These are phyloP conservation scores for Leersia perrieri DNA, from an alignment of 176 grass and related monocot species.

Conservation along the genomic window DNA sequence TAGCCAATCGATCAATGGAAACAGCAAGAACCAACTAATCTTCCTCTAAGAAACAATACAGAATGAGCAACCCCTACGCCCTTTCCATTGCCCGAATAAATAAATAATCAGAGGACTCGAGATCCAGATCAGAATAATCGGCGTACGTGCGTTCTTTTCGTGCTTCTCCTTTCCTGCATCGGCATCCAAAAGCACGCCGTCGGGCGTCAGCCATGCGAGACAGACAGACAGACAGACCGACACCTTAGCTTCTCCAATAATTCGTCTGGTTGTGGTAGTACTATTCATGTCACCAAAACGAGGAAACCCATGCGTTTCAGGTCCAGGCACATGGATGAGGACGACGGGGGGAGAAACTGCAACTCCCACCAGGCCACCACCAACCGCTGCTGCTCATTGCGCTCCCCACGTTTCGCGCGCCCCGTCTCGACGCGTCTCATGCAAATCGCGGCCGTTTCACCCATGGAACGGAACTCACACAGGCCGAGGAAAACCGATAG, in stretches of 20 bases:
- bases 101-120: neutral
- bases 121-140: neutral
- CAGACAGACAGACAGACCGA: too few species aligned
- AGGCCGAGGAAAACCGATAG: neutral
- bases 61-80: conserved; percentile 16
- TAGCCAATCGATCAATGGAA: conserved; percentile 14
- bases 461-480: neutral
- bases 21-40: conserved; percentile 21
- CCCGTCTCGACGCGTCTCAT: neutral
- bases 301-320: neutral
- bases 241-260: neutral
- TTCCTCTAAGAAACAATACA: conserved; percentile 5
- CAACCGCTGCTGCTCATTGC: neutral
- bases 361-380: neutral
- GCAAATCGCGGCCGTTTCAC: neutral
- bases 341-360: neutral
- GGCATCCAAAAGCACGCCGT: neutral
- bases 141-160: neutral
- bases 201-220: neutral
- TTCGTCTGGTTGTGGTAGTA: neutral
- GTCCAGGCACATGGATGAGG: neutral
- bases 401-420: neutral
- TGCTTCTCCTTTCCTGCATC: neutral
- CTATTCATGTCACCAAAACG: neutral
- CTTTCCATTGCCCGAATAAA: neutral